Evolutionary conservation across 768 basidiomycete species (phyloP).

Genomic region (Podaxis mareebaensis): DNA sequence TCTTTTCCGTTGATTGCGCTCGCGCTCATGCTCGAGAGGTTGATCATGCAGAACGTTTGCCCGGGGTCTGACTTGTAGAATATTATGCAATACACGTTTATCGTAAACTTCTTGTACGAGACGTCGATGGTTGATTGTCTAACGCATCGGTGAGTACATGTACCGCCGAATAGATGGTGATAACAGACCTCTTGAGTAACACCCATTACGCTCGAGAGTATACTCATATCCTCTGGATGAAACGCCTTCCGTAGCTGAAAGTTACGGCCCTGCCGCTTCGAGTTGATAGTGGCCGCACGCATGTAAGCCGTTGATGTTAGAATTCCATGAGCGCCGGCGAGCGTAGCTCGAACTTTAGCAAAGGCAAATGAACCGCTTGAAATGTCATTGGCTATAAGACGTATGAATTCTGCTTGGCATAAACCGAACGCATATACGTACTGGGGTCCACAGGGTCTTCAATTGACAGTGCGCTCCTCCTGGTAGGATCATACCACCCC

Average conservation of each 20-base stretch:
- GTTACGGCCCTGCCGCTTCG: conserved; percentile 53
- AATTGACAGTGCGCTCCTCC: conserved; percentile 68
- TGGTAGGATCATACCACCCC: conserved; percentile 75
- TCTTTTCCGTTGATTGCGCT: background rate
- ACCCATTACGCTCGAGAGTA: conserved; percentile 77
- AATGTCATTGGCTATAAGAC: conserved; percentile 81
- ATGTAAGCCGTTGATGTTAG: conserved; percentile 75
- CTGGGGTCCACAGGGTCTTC: conserved; percentile 92
- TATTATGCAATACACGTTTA: conserved; percentile 54
- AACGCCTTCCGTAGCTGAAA: conserved; percentile 41
- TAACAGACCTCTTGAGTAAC: conserved; percentile 74
- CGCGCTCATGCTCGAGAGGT: background rate
- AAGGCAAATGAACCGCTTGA: conserved; percentile 87
- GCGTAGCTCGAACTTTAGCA: conserved; percentile 74
- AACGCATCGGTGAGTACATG: conserved; percentile 8
- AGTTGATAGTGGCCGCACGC: conserved; percentile 60
- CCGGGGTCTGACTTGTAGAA: conserved; percentile 48
- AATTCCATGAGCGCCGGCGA: conserved; percentile 80
- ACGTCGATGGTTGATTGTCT: conserved; percentile 77
- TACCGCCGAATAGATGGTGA: background rate
- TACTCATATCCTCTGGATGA: conserved; percentile 69
- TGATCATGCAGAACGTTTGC: conserved; percentile 18
- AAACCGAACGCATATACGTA: conserved; percentile 42
- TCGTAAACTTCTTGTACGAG: conserved; percentile 72
- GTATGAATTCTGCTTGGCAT: conserved; percentile 7